Percentiles rank a stretch among this genome's conserved stretches.
Evolutionary conservation across 192 early-diverging fungal genomes (phyloP).

Genomic region (Podila epigama): DNA sequence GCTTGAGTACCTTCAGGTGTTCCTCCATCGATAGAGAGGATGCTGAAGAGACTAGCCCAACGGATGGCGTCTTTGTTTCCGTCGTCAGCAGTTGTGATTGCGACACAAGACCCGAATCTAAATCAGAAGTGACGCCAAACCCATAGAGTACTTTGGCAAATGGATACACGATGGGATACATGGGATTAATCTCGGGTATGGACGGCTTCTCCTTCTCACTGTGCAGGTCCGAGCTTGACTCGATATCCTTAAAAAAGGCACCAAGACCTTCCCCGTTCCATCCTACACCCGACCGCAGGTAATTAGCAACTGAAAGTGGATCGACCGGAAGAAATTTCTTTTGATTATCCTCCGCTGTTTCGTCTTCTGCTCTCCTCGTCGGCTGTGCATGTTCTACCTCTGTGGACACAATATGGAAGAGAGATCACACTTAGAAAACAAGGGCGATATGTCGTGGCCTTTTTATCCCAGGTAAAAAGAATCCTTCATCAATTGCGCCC

Average conservation of each 20-base stretch:
- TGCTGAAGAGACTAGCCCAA: too few relatives aligned
- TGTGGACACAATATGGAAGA: background rate
- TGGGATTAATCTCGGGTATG: background rate
- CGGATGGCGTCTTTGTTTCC: background rate
- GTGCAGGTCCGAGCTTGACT: background rate
- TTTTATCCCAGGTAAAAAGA: background rate
- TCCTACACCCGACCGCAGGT: constrained; percentile 11
- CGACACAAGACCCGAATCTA: constrained; percentile 5
- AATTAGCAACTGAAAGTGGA: constrained; percentile 7
- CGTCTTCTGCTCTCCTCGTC: constrained; percentile 7
- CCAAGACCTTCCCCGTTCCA: constrained; percentile 2
- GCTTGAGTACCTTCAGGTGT: constrained; percentile 16
- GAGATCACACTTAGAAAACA: background rate
- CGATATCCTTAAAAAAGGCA: constrained; percentile 9
- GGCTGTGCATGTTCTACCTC: constrained; percentile 19
- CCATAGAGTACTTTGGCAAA: constrained; percentile 10
- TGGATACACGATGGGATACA: constrained; percentile 25
- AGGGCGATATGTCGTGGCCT: background rate
- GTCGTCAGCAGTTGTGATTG: background rate
- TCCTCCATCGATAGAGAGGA: constrained; percentile 4
- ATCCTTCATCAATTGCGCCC: too few relatives aligned
- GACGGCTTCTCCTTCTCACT: background rate
- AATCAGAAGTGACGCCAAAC: constrained; percentile 1
- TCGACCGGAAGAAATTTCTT: constrained; percentile 25
- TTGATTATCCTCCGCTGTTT: constrained; percentile 6